Percentiles rank a stretch among this genome's conserved stretches.
phyloP scores from a whole-genome alignment of 306 rosid genomes.

The Trifolium subterraneum region DNA sequence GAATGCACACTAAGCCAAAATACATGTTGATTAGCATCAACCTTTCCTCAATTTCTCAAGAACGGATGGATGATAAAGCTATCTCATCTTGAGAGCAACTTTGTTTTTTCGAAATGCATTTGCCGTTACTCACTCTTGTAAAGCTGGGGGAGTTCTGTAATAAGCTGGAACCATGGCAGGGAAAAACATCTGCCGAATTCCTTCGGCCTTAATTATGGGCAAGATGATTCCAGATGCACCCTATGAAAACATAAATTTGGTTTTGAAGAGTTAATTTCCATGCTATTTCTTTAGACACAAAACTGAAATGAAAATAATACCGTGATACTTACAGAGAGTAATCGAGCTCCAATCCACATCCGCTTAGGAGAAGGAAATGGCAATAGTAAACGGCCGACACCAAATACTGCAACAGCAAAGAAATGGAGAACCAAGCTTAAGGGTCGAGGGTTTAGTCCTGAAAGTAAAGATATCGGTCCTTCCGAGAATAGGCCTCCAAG shows the following conservation, averaged over 20 bases:
- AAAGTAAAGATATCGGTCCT: conserved; percentile 90
- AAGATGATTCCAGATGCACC: conserved; percentile 90
- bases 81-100: conserved; percentile 27
- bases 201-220: conserved; percentile 96
- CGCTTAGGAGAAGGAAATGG: conserved; percentile 95
- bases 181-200: conserved; percentile 95
- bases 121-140: conserved; percentile 30
- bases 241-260: conserved; percentile 49
- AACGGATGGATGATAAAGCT: conserved; percentile 2
- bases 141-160: conserved; percentile 73
- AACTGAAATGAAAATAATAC: neutral
- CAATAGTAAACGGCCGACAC: conserved; percentile 84
- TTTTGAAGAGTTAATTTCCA: neutral
- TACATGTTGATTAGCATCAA: conserved; percentile 32
- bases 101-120: conserved; percentile 21
- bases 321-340: conserved; percentile 64
- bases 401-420: conserved; percentile 91
- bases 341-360: conserved; percentile 86
- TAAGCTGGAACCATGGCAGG: conserved; percentile 91
- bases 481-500: conserved; percentile 90
- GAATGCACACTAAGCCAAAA: conserved; percentile 36
- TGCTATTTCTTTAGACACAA: neutral
- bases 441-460: conserved; percentile 97
- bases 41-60: conserved; percentile 13
- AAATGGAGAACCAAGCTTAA: conserved; percentile 92